Evolutionary conservation across 306 rosid genomes (phyloP), one percentile per base, ranked within the genome.

Genomic region (Trichosanthes cucumerina): DNA sequence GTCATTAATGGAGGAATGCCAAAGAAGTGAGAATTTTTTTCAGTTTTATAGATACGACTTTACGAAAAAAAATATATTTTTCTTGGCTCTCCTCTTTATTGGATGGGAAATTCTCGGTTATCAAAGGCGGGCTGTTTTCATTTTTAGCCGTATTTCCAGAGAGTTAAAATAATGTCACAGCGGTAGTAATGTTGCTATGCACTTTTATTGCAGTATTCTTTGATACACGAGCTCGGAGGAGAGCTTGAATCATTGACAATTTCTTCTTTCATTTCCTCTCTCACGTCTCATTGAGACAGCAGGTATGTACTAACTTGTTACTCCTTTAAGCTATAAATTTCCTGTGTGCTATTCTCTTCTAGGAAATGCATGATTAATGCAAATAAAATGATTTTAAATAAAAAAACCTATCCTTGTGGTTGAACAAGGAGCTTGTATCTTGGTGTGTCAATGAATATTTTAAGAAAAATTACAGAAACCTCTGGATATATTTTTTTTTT

Each of bases 281-380:
- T 44, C 36, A 70, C 36, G 15, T 43, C 76, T 70, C 76, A 70
- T 12, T 43, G 21, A 70, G 56, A 43, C 21, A 13, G 36, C 56
- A 70, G 76, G 76, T 70, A 70, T 39, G 52, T 70, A 43, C 76
- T 69, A 49, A 66, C 49, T n/a, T 34, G 31, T 70, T 43, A 43
- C 12, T 70, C 34, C 19, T 69, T 69, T 14, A 70, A 70, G n/a
- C 21, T n/a, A 24, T 28, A 62, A 10, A 31, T 33, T 31, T 31
- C 69, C 69, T 57, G 33, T 62, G 41, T 62, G 36, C 9, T 28
- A 33, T 16, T 52, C 21, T 69, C 21, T 11, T 69, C 54, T 69
- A 21, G 75, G 75, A 69, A 41, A 43, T 19, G 9, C 26, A 36
- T 18, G 38, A 38, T 65, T 36, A 8, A 65, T 65, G 47, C 23